A percentile compares a stretch with the other conserved stretches of the same genome.
Evolutionary conservation across 352 stramenopile genomes (phyloP).

Genomic region (Phytopythium cucurbitacearum): DNA sequence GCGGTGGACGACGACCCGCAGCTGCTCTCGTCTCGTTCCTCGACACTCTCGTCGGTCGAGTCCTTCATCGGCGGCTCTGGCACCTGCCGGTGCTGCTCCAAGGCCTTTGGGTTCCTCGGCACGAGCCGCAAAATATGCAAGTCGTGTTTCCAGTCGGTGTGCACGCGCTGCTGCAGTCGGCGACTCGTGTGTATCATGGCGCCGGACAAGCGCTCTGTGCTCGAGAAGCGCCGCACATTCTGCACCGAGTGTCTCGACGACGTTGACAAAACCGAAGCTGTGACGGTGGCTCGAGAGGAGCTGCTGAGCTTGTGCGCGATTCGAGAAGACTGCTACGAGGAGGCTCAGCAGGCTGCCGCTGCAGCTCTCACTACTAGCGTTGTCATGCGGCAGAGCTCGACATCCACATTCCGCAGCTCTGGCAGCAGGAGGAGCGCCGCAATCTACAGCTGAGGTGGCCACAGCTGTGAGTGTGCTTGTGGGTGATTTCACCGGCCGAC

Average conservation of each 20-base stretch:
- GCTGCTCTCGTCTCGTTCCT: neutral
- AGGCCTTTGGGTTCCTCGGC: conserved; percentile 27
- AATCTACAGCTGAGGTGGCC: conserved; percentile 5
- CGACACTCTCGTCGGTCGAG: neutral
- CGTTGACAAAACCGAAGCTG: conserved; percentile 22
- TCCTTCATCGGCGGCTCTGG: neutral
- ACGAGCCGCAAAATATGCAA: conserved; percentile 31
- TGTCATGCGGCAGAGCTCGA: neutral
- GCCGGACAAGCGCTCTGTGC: conserved; percentile 26
- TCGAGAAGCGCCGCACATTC: conserved; percentile 30
- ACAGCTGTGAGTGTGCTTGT: neutral
- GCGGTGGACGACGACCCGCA: conserved; percentile 1
- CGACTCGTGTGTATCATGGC: conserved; percentile 30
- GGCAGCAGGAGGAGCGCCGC: conserved; percentile 1
- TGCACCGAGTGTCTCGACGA: conserved; percentile 25
- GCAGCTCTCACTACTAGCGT: conserved; percentile 1
- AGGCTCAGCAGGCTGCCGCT: neutral
- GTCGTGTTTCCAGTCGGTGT: conserved; percentile 25
- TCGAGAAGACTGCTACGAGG: conserved; percentile 1
- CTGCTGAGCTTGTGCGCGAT: conserved; percentile 8
- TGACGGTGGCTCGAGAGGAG: conserved; percentile 29
- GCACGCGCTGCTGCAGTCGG: conserved; percentile 22
- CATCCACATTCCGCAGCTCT: neutral
- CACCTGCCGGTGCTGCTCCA: conserved; percentile 17
- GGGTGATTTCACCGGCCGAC: too few relatives aligned